Conservation (phyloP, 2,329 filamentous ascomycete species). For the Aspergillus udagawae region DNA sequence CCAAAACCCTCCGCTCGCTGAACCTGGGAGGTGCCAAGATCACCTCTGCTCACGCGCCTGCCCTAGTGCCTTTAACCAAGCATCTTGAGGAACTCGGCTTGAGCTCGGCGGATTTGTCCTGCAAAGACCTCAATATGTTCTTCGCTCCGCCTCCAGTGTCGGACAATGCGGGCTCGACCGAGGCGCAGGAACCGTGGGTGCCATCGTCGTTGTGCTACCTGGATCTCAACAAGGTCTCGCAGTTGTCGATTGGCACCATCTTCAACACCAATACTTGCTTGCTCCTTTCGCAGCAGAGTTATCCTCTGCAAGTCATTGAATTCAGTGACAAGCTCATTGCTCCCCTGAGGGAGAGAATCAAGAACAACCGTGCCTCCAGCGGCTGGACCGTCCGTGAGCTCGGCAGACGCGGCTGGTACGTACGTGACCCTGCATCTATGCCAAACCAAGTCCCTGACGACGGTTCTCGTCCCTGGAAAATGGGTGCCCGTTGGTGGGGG, state of each 20-base stretch:
- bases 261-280: conserved; percentile 52
- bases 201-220: conserved; percentile 67
- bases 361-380: conserved; percentile 50
- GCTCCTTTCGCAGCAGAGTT: conserved; percentile 57
- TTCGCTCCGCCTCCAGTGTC: conserved; percentile 42
- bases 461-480: conserved; percentile 68
- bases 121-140: conserved; percentile 62
- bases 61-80: conserved; percentile 63
- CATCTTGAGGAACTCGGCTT: conserved; percentile 73
- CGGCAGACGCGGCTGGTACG: conserved; percentile 68
- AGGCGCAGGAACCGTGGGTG: conserved; percentile 43
- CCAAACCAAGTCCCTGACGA: conserved; percentile 45
- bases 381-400: conserved; percentile 69
- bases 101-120: conserved; percentile 60
- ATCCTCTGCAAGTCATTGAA: conserved; percentile 73
- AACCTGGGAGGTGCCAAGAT: conserved; percentile 73
- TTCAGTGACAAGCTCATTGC: conserved; percentile 65
- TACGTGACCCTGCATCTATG: conserved; percentile 40
- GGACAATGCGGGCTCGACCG: background rate
- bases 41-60: conserved; percentile 58
- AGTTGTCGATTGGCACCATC: conserved; percentile 54
- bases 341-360: conserved; percentile 60
- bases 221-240: conserved; percentile 68
- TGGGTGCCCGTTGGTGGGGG: conserved; percentile 79
- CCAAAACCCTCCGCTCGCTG: conserved; percentile 64